Conservation (phyloP, 2,329 filamentous ascomycete genomes). For the Coniochaeta pulveracea region DNA sequence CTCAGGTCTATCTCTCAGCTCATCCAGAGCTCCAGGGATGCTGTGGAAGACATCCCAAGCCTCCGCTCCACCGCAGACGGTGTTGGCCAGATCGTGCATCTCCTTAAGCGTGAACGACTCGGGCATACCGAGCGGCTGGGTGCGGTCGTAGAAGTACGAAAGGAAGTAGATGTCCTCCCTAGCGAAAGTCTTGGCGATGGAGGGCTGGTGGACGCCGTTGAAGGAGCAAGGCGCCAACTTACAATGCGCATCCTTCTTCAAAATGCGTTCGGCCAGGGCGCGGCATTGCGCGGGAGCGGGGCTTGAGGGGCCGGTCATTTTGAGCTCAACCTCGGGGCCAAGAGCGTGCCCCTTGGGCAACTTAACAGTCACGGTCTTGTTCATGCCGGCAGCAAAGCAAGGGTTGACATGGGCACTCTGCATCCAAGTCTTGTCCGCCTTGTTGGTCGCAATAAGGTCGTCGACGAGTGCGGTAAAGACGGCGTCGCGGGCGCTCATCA, state of each 20-base stretch:
- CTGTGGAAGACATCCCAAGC: slow-evolving; percentile 73
- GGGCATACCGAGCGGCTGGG: slow-evolving; percentile 91
- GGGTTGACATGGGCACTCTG: slow-evolving; percentile 66
- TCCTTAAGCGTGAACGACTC: slow-evolving; percentile 89
- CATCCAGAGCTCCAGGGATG: slow-evolving; percentile 66
- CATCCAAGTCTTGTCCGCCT: slow-evolving; percentile 54
- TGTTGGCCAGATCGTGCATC: slow-evolving; percentile 72
- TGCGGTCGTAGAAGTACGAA: slow-evolving; percentile 97
- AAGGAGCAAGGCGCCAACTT: slow-evolving; percentile 88
- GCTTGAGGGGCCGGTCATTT: slow-evolving; percentile 74
- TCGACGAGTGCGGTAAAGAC: slow-evolving; percentile 69
- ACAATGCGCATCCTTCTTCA: slow-evolving; percentile 79
- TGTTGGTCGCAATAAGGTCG: slow-evolving; percentile 54
- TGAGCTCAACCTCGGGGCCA: slow-evolving; percentile 55
- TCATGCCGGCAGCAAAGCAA: slow-evolving; percentile 75
- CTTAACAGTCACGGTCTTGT: slow-evolving; percentile 60
- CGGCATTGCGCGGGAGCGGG: slow-evolving; percentile 80
- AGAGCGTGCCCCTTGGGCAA: slow-evolving; percentile 56
- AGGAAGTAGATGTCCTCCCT: slow-evolving; percentile 91
- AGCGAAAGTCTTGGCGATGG: slow-evolving; percentile 82
- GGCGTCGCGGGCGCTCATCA: slow-evolving; percentile 88
- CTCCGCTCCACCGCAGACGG: slow-evolving; percentile 69
- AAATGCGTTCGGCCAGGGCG: slow-evolving; percentile 76
- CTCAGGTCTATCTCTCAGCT: slow-evolving; percentile 74
- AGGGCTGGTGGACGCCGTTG: slow-evolving; percentile 92